Conservation (phyloP, 2,329 filamentous ascomycete genomes). For the Cryphonectria japonica region DNA sequence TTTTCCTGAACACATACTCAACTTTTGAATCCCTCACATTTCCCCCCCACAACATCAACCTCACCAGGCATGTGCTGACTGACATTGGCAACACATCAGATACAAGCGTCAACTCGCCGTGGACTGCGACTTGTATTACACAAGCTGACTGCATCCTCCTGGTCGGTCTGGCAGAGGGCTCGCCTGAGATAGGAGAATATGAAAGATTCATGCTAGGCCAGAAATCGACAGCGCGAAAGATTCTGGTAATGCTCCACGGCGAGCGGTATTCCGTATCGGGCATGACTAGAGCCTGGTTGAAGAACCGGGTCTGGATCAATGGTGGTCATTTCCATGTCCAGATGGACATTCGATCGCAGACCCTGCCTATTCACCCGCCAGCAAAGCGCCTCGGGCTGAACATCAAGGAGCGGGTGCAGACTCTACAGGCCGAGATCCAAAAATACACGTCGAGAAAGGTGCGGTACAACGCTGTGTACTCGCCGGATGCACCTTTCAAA, state of each 20-base stretch:
- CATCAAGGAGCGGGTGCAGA: conserved; percentile 90
- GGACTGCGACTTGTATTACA: conserved; percentile 97
- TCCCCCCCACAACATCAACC: conserved; percentile 18
- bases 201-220: conserved; percentile 95
- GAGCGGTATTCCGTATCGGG: conserved; percentile 87
- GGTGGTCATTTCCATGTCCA: conserved; percentile 97
- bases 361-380: conserved; percentile 75
- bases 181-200: conserved; percentile 90
- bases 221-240: conserved; percentile 94
- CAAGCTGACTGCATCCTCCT: conserved; percentile 96
- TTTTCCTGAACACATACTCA: conserved; percentile 59
- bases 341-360: conserved; percentile 81
- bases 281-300: conserved; percentile 84
- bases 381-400: conserved; percentile 80
- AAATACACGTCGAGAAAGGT: conserved; percentile 95
- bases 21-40: conserved; percentile 25
- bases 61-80: conserved; percentile 12
- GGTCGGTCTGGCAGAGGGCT: conserved; percentile 87
- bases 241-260: conserved; percentile 84
- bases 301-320: conserved; percentile 96
- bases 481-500: conserved; percentile 89
- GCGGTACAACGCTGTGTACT: conserved; percentile 87
- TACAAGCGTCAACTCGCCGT: conserved; percentile 94
- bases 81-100: conserved; percentile 53
- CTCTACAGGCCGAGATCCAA: conserved; percentile 94